These are phyloP conservation scores for Symbiodinium natans DNA, from an alignment of 73 alveolate species.

Conservation along the genomic window DNA sequence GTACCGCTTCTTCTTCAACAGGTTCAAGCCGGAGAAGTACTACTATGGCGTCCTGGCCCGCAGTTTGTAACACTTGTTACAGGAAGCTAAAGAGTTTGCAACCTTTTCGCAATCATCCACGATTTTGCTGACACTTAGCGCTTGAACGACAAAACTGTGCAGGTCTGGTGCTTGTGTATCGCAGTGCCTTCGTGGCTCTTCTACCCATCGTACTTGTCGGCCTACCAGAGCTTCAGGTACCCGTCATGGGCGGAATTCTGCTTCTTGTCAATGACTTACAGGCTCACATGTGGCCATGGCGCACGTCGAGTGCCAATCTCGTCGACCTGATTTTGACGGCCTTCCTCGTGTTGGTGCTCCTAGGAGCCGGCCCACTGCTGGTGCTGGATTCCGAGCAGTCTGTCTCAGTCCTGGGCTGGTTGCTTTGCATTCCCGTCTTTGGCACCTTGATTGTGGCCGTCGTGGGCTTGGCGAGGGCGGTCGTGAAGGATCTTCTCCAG, in stretches of 20 bases:
- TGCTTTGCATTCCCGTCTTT: constrained; percentile 8
- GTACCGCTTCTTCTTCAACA: not conserved
- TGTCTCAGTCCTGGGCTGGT: constrained; percentile 25
- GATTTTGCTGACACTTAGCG: too few species aligned
- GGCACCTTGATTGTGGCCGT: not conserved
- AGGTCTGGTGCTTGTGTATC: not conserved
- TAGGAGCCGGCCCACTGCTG: constrained; percentile 35
- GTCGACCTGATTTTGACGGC: constrained; percentile 34
- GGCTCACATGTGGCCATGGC: constrained; percentile 48
- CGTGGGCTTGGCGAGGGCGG: not conserved
- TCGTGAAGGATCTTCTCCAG: not conserved
- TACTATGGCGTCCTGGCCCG: too few species aligned
- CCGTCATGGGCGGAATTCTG: not conserved
- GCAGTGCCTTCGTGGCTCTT: too few species aligned
- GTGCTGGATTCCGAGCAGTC: not conserved
- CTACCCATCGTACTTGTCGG: too few species aligned
- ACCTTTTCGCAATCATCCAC: too few species aligned
- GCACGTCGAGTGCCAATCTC: constrained; percentile 14
- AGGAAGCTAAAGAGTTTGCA: too few species aligned
- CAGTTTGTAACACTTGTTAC: too few species aligned
- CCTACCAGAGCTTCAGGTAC: not conserved
- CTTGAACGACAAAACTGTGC: too few species aligned
- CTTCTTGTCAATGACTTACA: not conserved
- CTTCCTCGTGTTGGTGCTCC: constrained; percentile 8
- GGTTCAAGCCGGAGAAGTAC: not conserved